Percentiles rank a stretch among this genome's conserved stretches.
These are phyloP conservation scores for Lipomyces chichibuensis DNA, from an alignment of 805 yeast species.

Conservation along the genomic window DNA sequence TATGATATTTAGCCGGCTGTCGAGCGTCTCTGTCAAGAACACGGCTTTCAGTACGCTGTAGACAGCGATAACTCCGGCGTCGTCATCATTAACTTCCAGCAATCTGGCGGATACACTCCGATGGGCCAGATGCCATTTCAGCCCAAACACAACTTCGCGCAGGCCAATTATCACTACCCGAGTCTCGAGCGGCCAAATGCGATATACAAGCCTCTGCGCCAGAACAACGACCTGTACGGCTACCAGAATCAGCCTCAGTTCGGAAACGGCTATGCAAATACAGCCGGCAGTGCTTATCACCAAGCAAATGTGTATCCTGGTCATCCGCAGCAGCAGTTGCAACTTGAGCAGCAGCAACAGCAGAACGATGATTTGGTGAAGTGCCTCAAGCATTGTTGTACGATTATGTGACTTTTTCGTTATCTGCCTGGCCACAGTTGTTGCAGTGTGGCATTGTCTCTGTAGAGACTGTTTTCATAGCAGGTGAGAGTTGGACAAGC, in stretches of 20 bases:
- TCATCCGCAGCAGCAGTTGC: constrained; percentile 37
- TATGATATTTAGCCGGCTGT: constrained; percentile 65
- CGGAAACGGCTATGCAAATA: not conserved
- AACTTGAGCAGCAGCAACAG: constrained; percentile 35
- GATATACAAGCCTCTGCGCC: constrained; percentile 12
- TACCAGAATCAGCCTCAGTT: constrained; percentile 18
- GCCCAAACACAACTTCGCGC: constrained; percentile 45
- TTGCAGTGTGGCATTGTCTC: not conserved
- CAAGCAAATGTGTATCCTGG: constrained; percentile 29
- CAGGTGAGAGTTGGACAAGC: too few relatives aligned
- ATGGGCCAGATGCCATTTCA: constrained; percentile 29
- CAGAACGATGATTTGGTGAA: constrained; percentile 21
- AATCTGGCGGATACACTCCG: constrained; percentile 45
- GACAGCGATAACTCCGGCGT: constrained; percentile 82
- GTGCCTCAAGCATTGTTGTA: constrained; percentile 33
- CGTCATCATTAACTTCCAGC: constrained; percentile 64
- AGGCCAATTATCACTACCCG: constrained; percentile 34
- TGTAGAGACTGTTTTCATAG: not conserved
- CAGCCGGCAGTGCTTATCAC: constrained; percentile 29
- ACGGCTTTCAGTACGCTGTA: constrained; percentile 60
- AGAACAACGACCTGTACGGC: not conserved
- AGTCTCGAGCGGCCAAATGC: constrained; percentile 41
- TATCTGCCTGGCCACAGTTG: not conserved
- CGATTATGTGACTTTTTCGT: constrained; percentile 20
- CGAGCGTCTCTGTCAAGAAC: constrained; percentile 71